These are phyloP conservation scores for Lablab purpureus DNA, from an alignment of 306 rosid species.

Conservation along the genomic window DNA sequence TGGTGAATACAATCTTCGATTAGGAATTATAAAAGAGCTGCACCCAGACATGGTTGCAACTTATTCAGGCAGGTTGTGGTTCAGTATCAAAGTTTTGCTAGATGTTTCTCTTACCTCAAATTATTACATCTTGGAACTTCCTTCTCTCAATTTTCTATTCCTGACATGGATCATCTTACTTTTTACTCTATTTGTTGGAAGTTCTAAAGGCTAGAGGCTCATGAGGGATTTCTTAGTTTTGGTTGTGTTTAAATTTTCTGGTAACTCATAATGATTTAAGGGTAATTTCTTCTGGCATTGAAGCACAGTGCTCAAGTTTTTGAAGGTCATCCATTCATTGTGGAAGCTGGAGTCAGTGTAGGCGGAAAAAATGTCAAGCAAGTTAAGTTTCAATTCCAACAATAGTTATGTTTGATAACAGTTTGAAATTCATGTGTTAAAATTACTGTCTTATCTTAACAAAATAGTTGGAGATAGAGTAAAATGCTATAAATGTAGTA, in stretches of 20 bases:
- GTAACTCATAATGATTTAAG: conserved; percentile 23
- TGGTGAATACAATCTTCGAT: conserved; percentile 96
- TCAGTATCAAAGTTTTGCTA: conserved; percentile 44
- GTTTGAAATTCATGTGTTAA: conserved; percentile 36
- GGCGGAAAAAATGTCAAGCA: conserved; percentile 98
- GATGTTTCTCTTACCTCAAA: conserved; percentile 38
- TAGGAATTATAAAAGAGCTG: conserved; percentile 93
- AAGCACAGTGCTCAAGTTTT: conserved; percentile 83
- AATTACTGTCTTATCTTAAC: conserved; percentile 34
- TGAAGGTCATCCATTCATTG: conserved; percentile 98
- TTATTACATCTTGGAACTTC: conserved; percentile 38
- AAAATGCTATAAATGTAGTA: conserved; percentile 1
- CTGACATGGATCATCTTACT: conserved; percentile 28
- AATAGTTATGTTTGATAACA: conserved; percentile 25
- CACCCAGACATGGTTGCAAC: conserved; percentile 99
- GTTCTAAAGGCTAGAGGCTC: conserved; percentile 22
- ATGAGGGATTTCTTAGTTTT: conserved; percentile 27
- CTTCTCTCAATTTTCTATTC: conserved; percentile 32
- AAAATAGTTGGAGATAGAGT: conserved; percentile 11
- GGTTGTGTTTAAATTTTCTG: conserved; percentile 36
- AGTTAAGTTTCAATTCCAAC: conserved; percentile 54
- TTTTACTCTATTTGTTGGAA: conserved; percentile 11
- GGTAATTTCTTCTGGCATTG: conserved; percentile 36
- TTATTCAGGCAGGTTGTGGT: conserved; percentile 91
- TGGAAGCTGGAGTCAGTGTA: conserved; percentile 96